phyloP scores from a whole-genome alignment of 2,329 filamentous ascomycete species.

The Aspergillus awamori region DNA sequence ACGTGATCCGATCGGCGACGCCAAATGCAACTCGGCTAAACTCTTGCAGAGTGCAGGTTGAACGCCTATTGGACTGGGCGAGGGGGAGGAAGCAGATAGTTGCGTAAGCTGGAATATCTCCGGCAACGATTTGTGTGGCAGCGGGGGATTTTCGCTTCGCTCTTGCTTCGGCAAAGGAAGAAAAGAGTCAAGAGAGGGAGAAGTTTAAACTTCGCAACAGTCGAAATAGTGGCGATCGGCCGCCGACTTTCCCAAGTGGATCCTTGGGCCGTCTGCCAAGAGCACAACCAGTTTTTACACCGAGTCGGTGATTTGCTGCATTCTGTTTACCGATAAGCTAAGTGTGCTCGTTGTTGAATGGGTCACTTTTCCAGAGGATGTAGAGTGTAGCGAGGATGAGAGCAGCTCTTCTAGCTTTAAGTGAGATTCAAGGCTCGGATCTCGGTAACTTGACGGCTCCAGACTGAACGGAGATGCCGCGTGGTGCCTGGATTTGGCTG shows the following conservation, averaged over 20 bases:
- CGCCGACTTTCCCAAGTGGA: background rate
- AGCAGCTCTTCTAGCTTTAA: too few relatives aligned
- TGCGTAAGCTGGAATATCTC: background rate
- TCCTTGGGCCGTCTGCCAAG: background rate
- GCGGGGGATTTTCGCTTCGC: background rate
- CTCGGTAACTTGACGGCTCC: background rate
- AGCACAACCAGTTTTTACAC: background rate
- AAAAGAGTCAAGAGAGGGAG: background rate
- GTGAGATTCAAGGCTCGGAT: background rate
- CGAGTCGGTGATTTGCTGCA: background rate
- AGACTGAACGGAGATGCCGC: background rate
- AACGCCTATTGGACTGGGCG: background rate
- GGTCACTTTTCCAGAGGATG: too few relatives aligned
- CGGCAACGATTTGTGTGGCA: background rate
- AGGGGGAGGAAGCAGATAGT: background rate
- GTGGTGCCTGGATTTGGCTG: background rate
- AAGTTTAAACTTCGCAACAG: background rate
- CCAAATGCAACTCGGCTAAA: background rate
- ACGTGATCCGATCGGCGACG: conserved; percentile 4
- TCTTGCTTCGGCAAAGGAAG: background rate
- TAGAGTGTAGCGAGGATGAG: too few relatives aligned
- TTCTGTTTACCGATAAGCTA: background rate
- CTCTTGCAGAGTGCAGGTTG: background rate
- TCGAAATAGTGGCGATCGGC: background rate
- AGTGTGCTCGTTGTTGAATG: background rate